Conservation (phyloP, 2,329 filamentous ascomycete genomes). For the Westerdykella sp. region DNA sequence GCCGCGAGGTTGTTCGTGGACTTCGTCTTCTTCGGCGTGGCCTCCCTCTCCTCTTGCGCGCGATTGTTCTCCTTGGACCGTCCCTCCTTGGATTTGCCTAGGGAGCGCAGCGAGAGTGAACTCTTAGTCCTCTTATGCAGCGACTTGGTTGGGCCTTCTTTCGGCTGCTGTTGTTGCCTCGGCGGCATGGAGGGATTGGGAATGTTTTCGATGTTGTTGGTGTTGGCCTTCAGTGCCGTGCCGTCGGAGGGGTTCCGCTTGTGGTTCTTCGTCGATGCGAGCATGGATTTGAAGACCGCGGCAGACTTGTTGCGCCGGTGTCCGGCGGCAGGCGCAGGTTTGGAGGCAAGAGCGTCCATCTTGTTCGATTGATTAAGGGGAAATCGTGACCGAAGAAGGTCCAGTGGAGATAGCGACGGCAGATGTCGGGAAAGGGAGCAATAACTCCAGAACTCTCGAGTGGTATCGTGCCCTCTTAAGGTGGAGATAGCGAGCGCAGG, state of each 20-base stretch:
- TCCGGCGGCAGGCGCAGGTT: constrained; percentile 6
- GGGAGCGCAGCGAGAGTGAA: constrained; percentile 47
- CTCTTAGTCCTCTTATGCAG: constrained; percentile 52
- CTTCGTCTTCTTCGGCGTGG: constrained; percentile 63
- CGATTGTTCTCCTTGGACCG: constrained; percentile 25
- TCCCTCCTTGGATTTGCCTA: constrained; percentile 44
- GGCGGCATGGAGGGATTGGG: constrained; percentile 35
- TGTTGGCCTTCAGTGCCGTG: constrained; percentile 20
- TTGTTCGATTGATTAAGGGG: neutral
- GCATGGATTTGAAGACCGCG: constrained; percentile 46
- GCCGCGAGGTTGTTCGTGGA: constrained; percentile 76
- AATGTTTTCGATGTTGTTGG: constrained; percentile 9
- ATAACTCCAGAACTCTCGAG: no score
- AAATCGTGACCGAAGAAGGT: no score
- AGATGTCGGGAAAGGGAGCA: no score
- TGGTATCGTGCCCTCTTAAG: no score
- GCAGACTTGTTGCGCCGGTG: constrained; percentile 40
- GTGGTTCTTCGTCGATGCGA: constrained; percentile 44
- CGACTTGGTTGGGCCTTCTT: constrained; percentile 29
- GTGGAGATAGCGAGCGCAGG: no score
- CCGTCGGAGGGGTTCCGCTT: constrained; percentile 43
- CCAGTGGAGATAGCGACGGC: no score
- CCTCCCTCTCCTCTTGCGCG: constrained; percentile 22
- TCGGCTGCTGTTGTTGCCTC: constrained; percentile 32
- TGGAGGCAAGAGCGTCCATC: neutral